Percentiles rank a stretch among this genome's conserved stretches.
phyloP scores from a whole-genome alignment of 208 protist species.

The Crithidia sp. region DNA sequence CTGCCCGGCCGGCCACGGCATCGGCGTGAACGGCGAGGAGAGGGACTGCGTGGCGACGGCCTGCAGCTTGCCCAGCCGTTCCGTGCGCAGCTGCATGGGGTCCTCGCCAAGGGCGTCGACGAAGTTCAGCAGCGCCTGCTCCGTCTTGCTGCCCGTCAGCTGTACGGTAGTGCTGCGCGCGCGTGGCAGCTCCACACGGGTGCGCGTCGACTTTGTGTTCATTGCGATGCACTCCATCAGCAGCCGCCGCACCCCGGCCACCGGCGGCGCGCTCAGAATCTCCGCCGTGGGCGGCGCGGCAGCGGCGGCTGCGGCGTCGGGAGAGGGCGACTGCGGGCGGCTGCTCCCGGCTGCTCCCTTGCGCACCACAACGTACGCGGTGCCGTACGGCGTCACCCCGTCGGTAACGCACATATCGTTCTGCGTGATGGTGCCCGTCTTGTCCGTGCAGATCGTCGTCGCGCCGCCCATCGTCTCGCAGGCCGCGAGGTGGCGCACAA shows the following conservation, averaged over 20 bases:
- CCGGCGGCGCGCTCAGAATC: conserved; percentile 28
- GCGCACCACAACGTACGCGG: conserved; percentile 13
- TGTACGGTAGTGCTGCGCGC: conserved; percentile 51
- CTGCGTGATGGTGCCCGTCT: conserved; percentile 95
- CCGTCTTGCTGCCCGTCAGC: conserved; percentile 69
- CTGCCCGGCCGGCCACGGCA: conserved; percentile 48
- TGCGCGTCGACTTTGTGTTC: conserved; percentile 58
- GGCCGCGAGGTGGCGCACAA: conserved; percentile 94
- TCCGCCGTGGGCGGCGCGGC: conserved; percentile 3
- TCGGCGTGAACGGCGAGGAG: conserved; percentile 73
- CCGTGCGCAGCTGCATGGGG: conserved; percentile 28
- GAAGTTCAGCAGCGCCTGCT: conserved; percentile 61
- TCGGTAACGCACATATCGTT: conserved; percentile 91
- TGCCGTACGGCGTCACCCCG: conserved; percentile 41
- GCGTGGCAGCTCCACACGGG: conserved; percentile 42
- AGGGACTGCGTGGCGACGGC: conserved; percentile 39
- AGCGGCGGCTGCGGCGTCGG: background rate
- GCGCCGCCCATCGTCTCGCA: conserved; percentile 98
- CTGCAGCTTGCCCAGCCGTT: conserved; percentile 39
- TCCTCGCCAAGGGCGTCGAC: conserved; percentile 27
- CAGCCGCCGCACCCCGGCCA: conserved; percentile 30
- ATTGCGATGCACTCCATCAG: conserved; percentile 70
- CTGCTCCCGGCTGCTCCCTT: conserved; percentile 9
- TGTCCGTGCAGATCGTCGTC: conserved; percentile 95
- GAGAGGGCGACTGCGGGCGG: background rate